Base-by-base conservation (phyloP, 2,329 filamentous ascomycete species). In the Cladophialophora carrionii region DNA sequence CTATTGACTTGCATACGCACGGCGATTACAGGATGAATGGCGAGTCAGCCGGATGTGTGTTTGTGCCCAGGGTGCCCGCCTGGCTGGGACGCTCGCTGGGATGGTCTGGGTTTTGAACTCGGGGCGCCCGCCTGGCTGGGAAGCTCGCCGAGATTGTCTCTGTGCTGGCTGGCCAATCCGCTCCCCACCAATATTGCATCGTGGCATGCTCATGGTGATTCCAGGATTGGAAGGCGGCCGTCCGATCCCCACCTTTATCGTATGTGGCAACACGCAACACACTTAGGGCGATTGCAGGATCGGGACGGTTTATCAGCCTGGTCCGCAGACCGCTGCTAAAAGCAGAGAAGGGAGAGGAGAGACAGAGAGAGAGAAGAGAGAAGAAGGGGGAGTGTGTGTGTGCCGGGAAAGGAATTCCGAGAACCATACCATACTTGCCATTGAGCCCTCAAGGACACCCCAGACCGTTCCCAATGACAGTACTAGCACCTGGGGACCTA, bases 391-490 rank as follows among this genome's bases (percentile, higher is more conserved):
- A 8, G 37, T n/a, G 37, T 43, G 37, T 43, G 37, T 43, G 37
- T 43, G 17, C 37, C 37, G 37, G 37, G 17, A 41, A 43, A 43
- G 37, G 14, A 43, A 7, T 43, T 6, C 37, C 37, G 17, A n/a
- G n/a, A 43, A 43, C 37, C n/a, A n/a, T 43, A 43, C 37, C 37
- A 43, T 43, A n/a, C 37, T 43, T 43, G 37, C 37, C 37, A 43
- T 43, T 43, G 17, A 14, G 37, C 37, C 37, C 37, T 43, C 37
- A 43, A 43, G 37, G 37, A 43, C 37, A 43, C 37, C 37, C 37
- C 37, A 43, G 37, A 14, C 37, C 37, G 37, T 43, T 43, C 37
- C 37, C 12, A 43, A 43, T n/a, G 37, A 43, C 37, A 43, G 37
- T 43, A 43, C 37, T 43, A 43, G 37, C 37, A 43, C 37, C 37